These are phyloP conservation scores for Phytophthora sojae DNA, from an alignment of 352 stramenopile genomes.

Conservation along the genomic window DNA sequence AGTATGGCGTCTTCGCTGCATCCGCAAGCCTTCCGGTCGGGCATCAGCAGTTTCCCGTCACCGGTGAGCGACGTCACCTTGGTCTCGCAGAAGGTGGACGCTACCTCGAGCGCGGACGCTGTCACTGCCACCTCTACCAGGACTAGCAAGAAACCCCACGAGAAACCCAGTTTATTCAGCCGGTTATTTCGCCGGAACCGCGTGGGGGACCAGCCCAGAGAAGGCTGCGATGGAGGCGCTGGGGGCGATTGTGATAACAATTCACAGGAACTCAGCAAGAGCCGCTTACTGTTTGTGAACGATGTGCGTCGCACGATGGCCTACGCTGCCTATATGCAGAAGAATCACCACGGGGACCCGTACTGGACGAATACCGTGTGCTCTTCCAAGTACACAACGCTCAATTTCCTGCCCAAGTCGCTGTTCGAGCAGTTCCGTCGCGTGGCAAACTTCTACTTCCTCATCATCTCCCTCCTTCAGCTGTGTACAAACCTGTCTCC, in stretches of 20 bases:
- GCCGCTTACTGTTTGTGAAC: constrained; percentile 78
- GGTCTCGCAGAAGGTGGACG: constrained; percentile 28
- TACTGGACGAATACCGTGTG: constrained; percentile 73
- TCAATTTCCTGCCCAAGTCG: constrained; percentile 96
- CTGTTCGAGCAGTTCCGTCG: constrained; percentile 96
- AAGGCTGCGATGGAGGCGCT: neutral
- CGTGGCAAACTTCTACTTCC: constrained; percentile 97
- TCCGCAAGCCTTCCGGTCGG: constrained; percentile 24
- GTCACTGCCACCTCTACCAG: neutral
- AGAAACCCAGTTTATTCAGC: constrained; percentile 5
- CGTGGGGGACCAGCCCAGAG: constrained; percentile 6
- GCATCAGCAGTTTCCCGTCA: constrained; percentile 16
- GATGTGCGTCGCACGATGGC: constrained; percentile 68
- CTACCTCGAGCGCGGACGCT: constrained; percentile 17
- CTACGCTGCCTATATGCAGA: constrained; percentile 63
- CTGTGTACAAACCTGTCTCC: constrained; percentile 89
- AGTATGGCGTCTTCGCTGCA: constrained; percentile 30
- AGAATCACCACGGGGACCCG: constrained; percentile 38
- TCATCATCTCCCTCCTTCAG: constrained; percentile 96
- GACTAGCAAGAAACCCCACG: neutral
- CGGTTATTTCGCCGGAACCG: constrained; percentile 25
- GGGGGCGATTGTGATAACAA: constrained; percentile 1
- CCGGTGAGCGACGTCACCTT: constrained; percentile 9
- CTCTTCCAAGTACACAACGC: constrained; percentile 95
- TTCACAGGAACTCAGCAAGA: constrained; percentile 44